phyloP scores from a whole-genome alignment of 1,284 basidiomycete species.

The Psilocybe mexicana region DNA sequence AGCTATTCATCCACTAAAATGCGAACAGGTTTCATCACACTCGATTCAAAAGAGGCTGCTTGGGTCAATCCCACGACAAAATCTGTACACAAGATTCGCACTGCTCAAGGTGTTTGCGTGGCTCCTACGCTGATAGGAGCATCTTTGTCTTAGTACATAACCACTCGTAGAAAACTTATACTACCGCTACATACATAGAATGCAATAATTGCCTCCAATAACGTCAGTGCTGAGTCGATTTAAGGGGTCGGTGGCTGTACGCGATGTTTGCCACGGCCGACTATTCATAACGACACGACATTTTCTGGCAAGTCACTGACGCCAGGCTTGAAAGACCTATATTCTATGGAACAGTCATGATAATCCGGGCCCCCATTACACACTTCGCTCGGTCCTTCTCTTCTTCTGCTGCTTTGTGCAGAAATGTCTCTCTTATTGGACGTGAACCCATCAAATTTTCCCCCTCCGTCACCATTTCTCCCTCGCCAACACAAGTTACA shows the following conservation, averaged over 20 bases:
- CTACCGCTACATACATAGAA: too few relatives aligned
- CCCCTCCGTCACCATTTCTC: conserved; percentile 61
- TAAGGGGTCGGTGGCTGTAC: conserved; percentile 7
- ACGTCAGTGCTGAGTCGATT: too few relatives aligned
- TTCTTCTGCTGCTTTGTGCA: conserved; percentile 38
- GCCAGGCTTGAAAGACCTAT: neutral
- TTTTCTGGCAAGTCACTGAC: conserved; percentile 6
- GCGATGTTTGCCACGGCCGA: conserved; percentile 20
- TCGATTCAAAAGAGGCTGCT: conserved; percentile 84
- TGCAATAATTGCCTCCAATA: too few relatives aligned
- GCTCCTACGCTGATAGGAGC: conserved; percentile 86
- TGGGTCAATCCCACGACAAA: conserved; percentile 90
- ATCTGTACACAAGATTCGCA: conserved; percentile 80
- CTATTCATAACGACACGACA: conserved; percentile 20
- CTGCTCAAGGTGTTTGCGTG: conserved; percentile 79
- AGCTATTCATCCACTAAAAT: neutral
- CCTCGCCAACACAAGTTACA: conserved; percentile 50
- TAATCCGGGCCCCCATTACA: conserved; percentile 31
- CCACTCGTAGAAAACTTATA: too few relatives aligned
- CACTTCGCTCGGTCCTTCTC: conserved; percentile 33
- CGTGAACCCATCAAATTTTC: conserved; percentile 78
- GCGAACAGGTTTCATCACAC: conserved; percentile 75
- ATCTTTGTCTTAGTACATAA: conserved; percentile 67
- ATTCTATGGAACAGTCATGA: conserved; percentile 23
- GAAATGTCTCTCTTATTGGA: conserved; percentile 75